Conservation (phyloP, 495 filamentous ascomycete genomes). For the Xylaria sp. region DNA sequence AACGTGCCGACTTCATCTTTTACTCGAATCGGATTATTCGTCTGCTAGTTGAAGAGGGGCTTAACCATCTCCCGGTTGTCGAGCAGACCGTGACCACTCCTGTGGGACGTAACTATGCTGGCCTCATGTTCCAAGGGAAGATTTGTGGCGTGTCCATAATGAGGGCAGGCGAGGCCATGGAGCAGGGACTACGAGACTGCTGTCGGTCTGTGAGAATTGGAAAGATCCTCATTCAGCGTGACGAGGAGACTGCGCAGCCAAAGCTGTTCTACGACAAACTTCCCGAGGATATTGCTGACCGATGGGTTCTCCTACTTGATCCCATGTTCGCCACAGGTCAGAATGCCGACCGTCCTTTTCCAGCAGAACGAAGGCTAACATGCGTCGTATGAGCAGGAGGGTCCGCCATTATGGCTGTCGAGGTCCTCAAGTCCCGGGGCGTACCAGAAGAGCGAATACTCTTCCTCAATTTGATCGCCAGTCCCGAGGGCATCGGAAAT, state of each 20-base stretch:
- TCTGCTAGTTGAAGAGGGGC: conserved; percentile 94
- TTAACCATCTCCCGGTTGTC: conserved; percentile 94
- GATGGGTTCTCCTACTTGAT: conserved; percentile 95
- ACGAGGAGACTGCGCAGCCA: conserved; percentile 92
- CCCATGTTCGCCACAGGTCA: conserved; percentile 98
- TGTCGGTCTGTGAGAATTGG: conserved; percentile 96
- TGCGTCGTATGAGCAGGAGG: conserved; percentile 65
- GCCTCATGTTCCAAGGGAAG: conserved; percentile 94
- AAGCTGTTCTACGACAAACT: conserved; percentile 97
- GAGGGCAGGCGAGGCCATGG: conserved; percentile 98
- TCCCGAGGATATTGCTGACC: conserved; percentile 86
- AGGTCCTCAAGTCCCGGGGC: conserved; percentile 84
- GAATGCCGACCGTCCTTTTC: conserved; percentile 32
- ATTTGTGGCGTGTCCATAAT: conserved; percentile 99
- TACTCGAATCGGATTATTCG: conserved; percentile 99
- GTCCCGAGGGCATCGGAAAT: conserved; percentile 85
- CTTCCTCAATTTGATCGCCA: conserved; percentile 95
- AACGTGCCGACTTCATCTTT: conserved; percentile 96
- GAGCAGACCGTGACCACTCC: conserved; percentile 89
- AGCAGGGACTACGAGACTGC: conserved; percentile 94
- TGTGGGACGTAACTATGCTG: conserved; percentile 85
- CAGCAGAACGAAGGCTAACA: conserved; percentile 11
- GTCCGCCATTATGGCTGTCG: conserved; percentile 94
- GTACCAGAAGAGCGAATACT: conserved; percentile 95
- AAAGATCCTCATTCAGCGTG: conserved; percentile 96